Conservation (phyloP, 2,329 filamentous ascomycete genomes). For the Didymella pomorum region DNA sequence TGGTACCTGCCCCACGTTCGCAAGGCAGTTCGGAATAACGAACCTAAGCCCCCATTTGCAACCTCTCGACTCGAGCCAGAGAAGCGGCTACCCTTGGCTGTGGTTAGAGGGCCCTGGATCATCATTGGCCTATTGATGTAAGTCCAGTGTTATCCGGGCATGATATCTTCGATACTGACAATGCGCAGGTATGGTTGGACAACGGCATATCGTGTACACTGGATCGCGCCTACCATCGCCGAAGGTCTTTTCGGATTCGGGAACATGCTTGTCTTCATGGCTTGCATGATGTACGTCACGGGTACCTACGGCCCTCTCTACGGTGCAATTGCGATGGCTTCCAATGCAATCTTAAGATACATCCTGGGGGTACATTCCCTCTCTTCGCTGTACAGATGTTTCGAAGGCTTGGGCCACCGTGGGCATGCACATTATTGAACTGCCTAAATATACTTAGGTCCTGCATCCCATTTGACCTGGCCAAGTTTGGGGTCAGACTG, state of each 20-base stretch:
- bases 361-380: conserved; percentile 65
- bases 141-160: no score
- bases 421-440: conserved; percentile 1
- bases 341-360: conserved; percentile 67
- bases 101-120: conserved; percentile 47
- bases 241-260: conserved; percentile 39
- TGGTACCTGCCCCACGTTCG: no score
- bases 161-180: neutral
- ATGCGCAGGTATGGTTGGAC: conserved; percentile 45
- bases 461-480: neutral
- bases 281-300: conserved; percentile 56
- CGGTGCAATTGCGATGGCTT: conserved; percentile 66
- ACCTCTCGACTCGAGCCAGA: conserved; percentile 35
- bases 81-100: conserved; percentile 45
- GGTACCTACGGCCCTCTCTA: conserved; percentile 66
- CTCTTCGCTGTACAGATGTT: conserved; percentile 64
- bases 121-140: conserved; percentile 50
- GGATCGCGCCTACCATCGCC: conserved; percentile 50
- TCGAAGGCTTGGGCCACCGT: conserved; percentile 16
- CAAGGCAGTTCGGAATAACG: no score
- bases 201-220: conserved; percentile 46
- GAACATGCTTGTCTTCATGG: conserved; percentile 46
- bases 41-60: conserved; percentile 8
- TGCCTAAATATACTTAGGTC: neutral
- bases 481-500: neutral